These are phyloP conservation scores for Trichomonas tenax DNA, from an alignment of 208 protist genomes.

Conservation along the genomic window DNA sequence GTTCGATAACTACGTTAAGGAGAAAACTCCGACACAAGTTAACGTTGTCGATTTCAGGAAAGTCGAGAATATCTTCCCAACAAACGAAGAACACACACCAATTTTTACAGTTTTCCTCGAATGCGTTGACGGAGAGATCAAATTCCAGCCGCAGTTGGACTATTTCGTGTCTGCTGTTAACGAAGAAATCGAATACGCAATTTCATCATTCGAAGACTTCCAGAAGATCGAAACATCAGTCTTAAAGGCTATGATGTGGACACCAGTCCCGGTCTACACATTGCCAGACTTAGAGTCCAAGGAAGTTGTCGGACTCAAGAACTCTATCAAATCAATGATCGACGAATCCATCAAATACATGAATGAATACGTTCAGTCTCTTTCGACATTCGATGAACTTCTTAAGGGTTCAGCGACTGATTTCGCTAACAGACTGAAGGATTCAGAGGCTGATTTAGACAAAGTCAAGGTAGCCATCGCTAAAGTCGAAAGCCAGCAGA, in stretches of 20 bases:
- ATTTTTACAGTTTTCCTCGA: neutral
- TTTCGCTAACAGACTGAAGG: neutral
- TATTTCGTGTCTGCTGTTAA: neutral
- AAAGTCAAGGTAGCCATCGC: neutral
- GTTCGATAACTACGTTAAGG: neutral
- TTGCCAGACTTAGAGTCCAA: neutral
- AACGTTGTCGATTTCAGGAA: neutral
- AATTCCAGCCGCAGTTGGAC: neutral
- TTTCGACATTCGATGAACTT: neutral
- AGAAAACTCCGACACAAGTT: neutral
- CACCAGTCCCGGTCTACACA: neutral
- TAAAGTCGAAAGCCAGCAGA: neutral
- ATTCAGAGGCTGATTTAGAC: neutral
- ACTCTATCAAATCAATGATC: neutral
- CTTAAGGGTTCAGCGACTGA: neutral
- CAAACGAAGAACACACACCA: neutral
- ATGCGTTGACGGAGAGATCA: neutral
- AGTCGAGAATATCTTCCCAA: neutral
- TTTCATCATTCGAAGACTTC: slow-evolving; percentile 13
- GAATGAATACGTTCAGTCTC: neutral
- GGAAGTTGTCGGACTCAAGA: neutral
- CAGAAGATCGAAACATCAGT: slow-evolving; percentile 14
- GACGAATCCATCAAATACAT: neutral
- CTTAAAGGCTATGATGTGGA: neutral
- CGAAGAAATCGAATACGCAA: slow-evolving; percentile 17